Evolutionary conservation across 352 stramenopile species (phyloP), one percentile per base, ranked within the genome.

Genomic region (Pythium dissotocum): DNA sequence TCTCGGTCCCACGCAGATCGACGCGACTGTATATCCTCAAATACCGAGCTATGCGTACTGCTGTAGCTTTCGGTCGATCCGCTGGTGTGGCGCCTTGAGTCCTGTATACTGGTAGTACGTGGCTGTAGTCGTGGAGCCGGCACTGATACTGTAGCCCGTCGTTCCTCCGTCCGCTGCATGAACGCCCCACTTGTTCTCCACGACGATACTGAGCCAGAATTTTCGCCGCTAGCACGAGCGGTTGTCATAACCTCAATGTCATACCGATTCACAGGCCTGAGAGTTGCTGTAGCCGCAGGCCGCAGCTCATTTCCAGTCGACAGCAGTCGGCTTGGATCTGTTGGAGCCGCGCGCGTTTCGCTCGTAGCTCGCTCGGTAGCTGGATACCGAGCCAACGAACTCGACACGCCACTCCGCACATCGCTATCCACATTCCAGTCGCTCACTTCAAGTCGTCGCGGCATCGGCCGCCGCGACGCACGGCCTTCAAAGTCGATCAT

Each of bases 381-480:
- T 18, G 53, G 12, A 48, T 57, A 61, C 24, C 12, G 14, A 3
- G 24, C 13, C n/a, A 69, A 4, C 4, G 48, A 56, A 36, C 61
- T 67, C 14, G 48, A 63, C 0, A 60, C 53, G 18, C 62, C 57
- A 21, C 18, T 61, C 1, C 61, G 61, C 24, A 70, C 58, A 44
- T 71, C 63, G 13, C 30, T 57, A 33, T 78, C 73, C 32, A 62
- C 38, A 14, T 60, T 71, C 77, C 77, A 88, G 52, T 73, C 63
- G 32, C 66, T 73, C 49, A 84, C 72, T 49, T 90, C 75, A 13
- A 90, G 71, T 61, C 86, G 79, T 24, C 82, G 75, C 12, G 82
- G 82, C 40, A 80, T 54, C 14, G 79, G 82, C 2, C 82, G 73
- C 24, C 77, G 73, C 58, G 79, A 60, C 9, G 69, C 49, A 8